Evolutionary conservation across 495 filamentous ascomycete genomes (phyloP).

Genomic region (Tuber indicum): DNA sequence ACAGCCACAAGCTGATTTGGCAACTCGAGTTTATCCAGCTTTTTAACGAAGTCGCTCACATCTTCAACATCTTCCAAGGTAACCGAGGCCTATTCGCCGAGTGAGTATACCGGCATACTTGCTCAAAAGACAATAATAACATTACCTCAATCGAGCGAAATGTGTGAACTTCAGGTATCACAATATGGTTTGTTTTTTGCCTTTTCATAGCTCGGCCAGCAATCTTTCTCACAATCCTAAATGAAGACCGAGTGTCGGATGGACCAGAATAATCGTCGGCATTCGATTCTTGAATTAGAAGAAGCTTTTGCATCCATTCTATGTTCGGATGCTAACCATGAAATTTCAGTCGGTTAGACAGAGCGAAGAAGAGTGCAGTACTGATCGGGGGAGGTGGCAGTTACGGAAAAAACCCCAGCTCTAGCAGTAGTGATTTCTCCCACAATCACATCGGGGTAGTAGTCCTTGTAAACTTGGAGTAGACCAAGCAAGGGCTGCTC

Average conservation of each 20-base stretch:
- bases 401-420: conserved; percentile 54
- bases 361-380: conserved; percentile 9
- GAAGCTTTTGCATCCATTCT: conserved; percentile 67
- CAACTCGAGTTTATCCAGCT: conserved; percentile 69
- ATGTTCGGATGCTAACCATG: conserved; percentile 59
- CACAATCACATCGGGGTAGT: conserved; percentile 83
- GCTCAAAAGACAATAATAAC: conserved; percentile 4
- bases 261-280: conserved; percentile 40
- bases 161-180: conserved; percentile 67
- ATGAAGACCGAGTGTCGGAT: conserved; percentile 40
- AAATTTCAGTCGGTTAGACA: conserved; percentile 14
- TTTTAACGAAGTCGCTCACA: conserved; percentile 64
- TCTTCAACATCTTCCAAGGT: conserved; percentile 75
- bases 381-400: conserved; percentile 4
- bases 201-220: conserved; percentile 46
- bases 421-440: conserved; percentile 54
- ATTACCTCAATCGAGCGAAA: conserved; percentile 60
- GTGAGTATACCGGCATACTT: conserved; percentile 30
- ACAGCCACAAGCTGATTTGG: conserved; percentile 75
- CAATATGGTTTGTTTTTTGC: conserved; percentile 44
- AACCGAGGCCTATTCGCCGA: conserved; percentile 49
- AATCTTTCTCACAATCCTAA: conserved; percentile 46
- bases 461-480: conserved; percentile 78
- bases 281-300: conserved; percentile 59
- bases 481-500: conserved; percentile 72